Base-by-base conservation (phyloP, 768 basidiomycete species). In the Calocybe gangraenosa region DNA sequence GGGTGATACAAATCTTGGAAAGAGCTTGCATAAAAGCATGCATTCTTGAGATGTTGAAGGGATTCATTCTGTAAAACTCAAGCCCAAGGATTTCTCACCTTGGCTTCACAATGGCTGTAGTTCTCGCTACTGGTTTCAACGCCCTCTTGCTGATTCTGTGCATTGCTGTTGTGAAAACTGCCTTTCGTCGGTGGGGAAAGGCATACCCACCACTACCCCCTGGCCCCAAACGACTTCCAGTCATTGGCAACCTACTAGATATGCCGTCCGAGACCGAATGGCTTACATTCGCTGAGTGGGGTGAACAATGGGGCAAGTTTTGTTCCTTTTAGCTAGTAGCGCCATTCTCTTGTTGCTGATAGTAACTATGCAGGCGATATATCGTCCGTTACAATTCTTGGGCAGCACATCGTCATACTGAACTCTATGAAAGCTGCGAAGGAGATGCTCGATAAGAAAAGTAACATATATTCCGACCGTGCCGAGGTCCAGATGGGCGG, bases 401-500 rank as follows among this genome's bases (percentile, higher is more conserved):
- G 81, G 2, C 81, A 82, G 49, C 68, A 79, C 33, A 60, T 84
- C 28, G 58, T 84, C 31, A 62, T 84, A 36, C 51, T 84, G 21
- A 82, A 80, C 55, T 76, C 72, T 11, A 67, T 66, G 17, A 67
- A 70, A 54, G 54, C 67, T 15, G 78, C 79, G 14, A 59, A 65
- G 46, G 79, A 82, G 42, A 70, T 85, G 65, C 67, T 84, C 39
- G 81, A 85, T 59, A 82, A 81, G 63, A 81, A 81, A 54, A 80
- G 79, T 48, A 68, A 76, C 20, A 71, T 77, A 34, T 84, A 84
- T 58, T 84, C 82, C 15, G 83, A 84, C 52, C 76, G 83, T n/a
- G 82, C 83, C 37, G 62, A 61, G 37, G 58, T 74, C 11, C 69
- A 71, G 46, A 74, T 77, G 76, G 76, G 69, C 25, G 78, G 76